phyloP scores from a whole-genome alignment of 2,329 filamentous ascomycete genomes.

The Mycosphaerelloides madeirae region DNA sequence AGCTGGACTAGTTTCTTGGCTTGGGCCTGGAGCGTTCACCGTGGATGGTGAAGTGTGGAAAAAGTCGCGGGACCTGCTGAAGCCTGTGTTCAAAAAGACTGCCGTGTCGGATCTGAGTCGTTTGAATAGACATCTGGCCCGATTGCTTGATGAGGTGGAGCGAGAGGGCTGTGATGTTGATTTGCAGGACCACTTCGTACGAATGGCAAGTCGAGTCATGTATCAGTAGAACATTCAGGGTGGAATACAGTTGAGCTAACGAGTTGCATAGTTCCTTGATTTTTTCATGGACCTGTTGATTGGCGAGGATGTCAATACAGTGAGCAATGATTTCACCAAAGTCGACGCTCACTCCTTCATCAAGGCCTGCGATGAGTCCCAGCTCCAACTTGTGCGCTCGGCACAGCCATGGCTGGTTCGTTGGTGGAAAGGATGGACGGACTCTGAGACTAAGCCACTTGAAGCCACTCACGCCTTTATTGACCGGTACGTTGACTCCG shows the following conservation, averaged over 20 bases:
- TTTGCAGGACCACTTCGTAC: slow-evolving; percentile 2
- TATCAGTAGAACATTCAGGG: too few species aligned
- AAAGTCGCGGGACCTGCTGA: background rate
- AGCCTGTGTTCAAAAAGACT: slow-evolving; percentile 3
- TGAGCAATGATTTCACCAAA: slow-evolving; percentile 1
- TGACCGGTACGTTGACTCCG: slow-evolving; percentile 1
- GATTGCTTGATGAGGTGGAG: background rate
- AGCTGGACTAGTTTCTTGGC: background rate
- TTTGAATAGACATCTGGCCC: background rate
- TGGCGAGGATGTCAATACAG: slow-evolving; percentile 1
- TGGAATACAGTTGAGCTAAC: background rate
- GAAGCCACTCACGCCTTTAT: slow-evolving; percentile 2
- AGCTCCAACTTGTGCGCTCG: slow-evolving; percentile 1
- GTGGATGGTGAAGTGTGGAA: slow-evolving; percentile 3
- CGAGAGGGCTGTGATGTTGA: slow-evolving; percentile 1
- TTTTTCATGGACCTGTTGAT: slow-evolving; percentile 2
- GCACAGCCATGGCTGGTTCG: slow-evolving; percentile 2
- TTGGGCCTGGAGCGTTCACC: slow-evolving; percentile 2
- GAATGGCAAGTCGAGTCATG: slow-evolving; percentile 2
- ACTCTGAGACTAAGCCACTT: background rate
- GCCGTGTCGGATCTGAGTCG: background rate
- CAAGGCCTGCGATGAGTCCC: slow-evolving; percentile 1
- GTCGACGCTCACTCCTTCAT: background rate
- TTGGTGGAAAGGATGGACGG: slow-evolving; percentile 6
- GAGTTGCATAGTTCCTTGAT: slow-evolving; percentile 1